Evolutionary conservation across 1,139 yeast species (phyloP), one percentile per base, ranked within the genome.

Genomic region (Debaryomycetaceae sp.): DNA sequence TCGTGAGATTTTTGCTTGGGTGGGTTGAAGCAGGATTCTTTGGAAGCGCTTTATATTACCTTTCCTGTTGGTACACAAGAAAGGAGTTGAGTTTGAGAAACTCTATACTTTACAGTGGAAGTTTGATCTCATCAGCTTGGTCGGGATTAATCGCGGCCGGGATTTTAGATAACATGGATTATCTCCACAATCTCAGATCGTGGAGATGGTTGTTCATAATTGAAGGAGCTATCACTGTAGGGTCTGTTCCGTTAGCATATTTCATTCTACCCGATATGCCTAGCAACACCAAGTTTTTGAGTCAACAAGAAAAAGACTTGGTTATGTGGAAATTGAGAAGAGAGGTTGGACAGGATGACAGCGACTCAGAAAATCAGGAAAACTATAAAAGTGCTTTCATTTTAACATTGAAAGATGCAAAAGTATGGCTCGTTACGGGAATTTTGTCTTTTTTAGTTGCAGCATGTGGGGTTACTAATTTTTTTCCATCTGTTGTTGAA

Each of bases 201-300:
- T 85, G 93, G 93, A 76, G 83, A 62, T 85, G 87, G 84, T 74
- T 86, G 46, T 86, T 81, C 62, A 76, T 85, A 51, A 78, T 86
- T 50, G 91, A 85, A 62, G 93, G 95, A 49, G 70, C 82, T 6
- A 72, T 85, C 55, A 87, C 95, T 22, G 79, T 80, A 22, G 80
- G 80, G 34, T 63, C 76, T 42, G 78, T 76, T 2, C 63, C 85
- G 34, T 51, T 84, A 38, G 73, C 87, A 42, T 86, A 70, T 65
- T 82, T 85, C 54, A 63, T 77, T 37, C 74, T 87, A 51, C 84
- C 95, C 9, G 93, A 87, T 60, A 82, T 83, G 75, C 90, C 90
- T 36, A 68, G 61, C 24, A 68, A 68, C 42, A 72, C 82, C 24
- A 75, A 75, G 49, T 80, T 78, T 63, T 66, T 81, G 47, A 65